A percentile compares a stretch with the other conserved stretches of the same genome.
phyloP scores from a whole-genome alignment of 441 rosid species.

The Adansonia rubrostipa region DNA sequence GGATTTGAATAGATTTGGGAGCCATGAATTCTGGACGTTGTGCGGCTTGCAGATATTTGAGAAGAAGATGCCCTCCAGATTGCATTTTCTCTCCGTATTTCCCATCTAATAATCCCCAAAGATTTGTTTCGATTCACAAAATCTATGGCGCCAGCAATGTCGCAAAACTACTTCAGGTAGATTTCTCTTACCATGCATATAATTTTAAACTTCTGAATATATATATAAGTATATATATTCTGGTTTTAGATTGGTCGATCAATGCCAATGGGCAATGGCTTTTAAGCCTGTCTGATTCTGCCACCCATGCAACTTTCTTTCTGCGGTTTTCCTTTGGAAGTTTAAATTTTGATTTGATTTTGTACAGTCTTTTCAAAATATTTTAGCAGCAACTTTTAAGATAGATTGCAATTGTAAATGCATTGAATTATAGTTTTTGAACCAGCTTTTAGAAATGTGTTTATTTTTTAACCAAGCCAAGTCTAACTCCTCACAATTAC shows the following conservation, averaged over 20 bases:
- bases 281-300: background rate
- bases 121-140: conserved; percentile 58
- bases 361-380: too few species aligned
- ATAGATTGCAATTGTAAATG: too few species aligned
- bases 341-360: background rate
- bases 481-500: too few species aligned
- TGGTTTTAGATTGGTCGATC: background rate
- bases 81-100: conserved; percentile 67
- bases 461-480: too few species aligned
- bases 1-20: background rate
- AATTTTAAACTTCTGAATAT: too few species aligned
- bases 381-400: too few species aligned
- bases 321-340: background rate
- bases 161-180: conserved; percentile 64
- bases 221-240: background rate
- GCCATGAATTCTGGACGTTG: conserved; percentile 41
- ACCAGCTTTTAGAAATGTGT: too few species aligned
- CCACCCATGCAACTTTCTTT: background rate
- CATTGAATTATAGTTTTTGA: too few species aligned
- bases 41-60: conserved; percentile 61
- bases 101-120: conserved; percentile 51
- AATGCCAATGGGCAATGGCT: background rate
- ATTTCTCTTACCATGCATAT: too few species aligned
- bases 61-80: conserved; percentile 63
- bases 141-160: conserved; percentile 72